A percentile compares a stretch with the other conserved stretches of the same genome.
These are phyloP conservation scores for Uronychia setigera DNA, from an alignment of 73 alveolate species.

Conservation along the genomic window DNA sequence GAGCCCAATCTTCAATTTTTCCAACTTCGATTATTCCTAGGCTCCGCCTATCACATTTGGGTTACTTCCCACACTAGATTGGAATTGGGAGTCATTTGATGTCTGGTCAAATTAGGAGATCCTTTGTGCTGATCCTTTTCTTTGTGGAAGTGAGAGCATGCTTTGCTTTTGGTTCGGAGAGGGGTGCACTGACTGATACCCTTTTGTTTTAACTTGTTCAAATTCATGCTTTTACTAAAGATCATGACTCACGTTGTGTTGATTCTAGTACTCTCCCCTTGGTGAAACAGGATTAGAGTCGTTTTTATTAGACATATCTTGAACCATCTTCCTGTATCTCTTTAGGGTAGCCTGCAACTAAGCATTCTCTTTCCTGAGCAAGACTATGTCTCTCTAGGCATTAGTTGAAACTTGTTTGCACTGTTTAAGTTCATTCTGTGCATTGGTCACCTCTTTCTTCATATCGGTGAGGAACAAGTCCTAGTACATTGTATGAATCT, in stretches of 20 bases:
- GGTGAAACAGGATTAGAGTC: too few relatives aligned
- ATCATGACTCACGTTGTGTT: too few relatives aligned
- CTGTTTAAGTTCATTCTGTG: slow-evolving; percentile 56
- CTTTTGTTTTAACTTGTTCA: too few relatives aligned
- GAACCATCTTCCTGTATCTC: slow-evolving; percentile 68
- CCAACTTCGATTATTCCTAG: slow-evolving; percentile 29
- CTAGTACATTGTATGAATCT: slow-evolving; percentile 72
- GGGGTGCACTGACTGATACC: too few relatives aligned
- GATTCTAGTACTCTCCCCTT: too few relatives aligned
- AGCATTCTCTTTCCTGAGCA: slow-evolving; percentile 65
- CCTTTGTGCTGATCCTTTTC: too few relatives aligned
- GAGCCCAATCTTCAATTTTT: slow-evolving; percentile 18
- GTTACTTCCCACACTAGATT: too few relatives aligned
- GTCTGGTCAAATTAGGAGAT: too few relatives aligned
- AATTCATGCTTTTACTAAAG: too few relatives aligned
- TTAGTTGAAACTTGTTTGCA: slow-evolving; percentile 64
- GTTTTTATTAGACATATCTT: slow-evolving; percentile 40
- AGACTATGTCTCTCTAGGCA: slow-evolving; percentile 56
- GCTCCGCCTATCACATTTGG: background rate
- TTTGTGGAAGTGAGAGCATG: too few relatives aligned
- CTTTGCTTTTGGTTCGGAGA: too few relatives aligned
- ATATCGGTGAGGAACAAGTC: slow-evolving; percentile 74
- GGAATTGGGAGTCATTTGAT: too few relatives aligned
- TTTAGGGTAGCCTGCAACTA: slow-evolving; percentile 68
- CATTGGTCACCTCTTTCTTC: slow-evolving; percentile 65